phyloP scores from a whole-genome alignment of 345 rosid genomes.

The Isatis tinctoria region DNA sequence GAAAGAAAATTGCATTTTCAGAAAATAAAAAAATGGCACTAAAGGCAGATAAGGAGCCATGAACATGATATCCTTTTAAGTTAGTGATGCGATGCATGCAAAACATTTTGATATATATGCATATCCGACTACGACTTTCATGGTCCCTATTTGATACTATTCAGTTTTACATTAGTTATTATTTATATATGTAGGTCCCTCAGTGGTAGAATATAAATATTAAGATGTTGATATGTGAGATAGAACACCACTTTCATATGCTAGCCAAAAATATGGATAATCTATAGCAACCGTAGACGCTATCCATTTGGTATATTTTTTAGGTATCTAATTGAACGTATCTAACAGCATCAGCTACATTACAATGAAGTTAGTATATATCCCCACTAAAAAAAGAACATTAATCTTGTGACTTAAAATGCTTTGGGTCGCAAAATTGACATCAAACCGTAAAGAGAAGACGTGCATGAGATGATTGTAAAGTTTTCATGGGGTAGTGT shows the following conservation, averaged over 20 bases:
- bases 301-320: background rate
- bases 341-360: background rate
- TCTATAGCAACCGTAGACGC: constrained; percentile 3
- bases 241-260: constrained; percentile 15
- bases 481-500: constrained; percentile 28
- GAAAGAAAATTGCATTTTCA: constrained; percentile 21
- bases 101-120: constrained; percentile 20
- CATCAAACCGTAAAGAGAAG: constrained; percentile 26
- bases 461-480: constrained; percentile 33
- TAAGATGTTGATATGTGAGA: constrained; percentile 20
- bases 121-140: constrained; percentile 26
- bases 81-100: constrained; percentile 39
- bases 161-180: background rate
- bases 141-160: constrained; percentile 24
- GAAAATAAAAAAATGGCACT: constrained; percentile 8
- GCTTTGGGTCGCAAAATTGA: constrained; percentile 19
- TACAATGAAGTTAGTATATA: background rate
- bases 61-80: constrained; percentile 26
- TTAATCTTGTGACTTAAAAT: background rate
- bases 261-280: constrained; percentile 3
- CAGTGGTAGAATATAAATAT: background rate
- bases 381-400: background rate
- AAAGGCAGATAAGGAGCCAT: constrained; percentile 28
- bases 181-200: background rate
- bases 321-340: background rate